Evolutionary conservation across 768 basidiomycete species (phyloP), one percentile per base, ranked within the genome.

Genomic region (Roridomyces roridus): DNA sequence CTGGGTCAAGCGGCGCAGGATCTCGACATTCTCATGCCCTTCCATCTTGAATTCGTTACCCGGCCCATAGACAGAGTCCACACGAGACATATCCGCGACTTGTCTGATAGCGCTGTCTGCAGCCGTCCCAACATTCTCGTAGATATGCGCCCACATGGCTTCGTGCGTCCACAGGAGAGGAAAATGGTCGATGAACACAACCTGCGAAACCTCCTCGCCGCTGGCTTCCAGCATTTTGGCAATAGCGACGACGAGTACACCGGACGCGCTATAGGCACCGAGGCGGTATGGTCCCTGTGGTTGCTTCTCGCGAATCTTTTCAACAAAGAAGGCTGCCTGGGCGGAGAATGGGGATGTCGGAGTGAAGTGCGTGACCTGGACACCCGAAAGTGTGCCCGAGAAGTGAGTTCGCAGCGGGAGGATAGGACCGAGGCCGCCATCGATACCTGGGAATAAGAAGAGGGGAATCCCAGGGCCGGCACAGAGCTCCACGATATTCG

Each of bases 401-500:
- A 44, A 44, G 15, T 44, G 42, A 17, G 23, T 23, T 25, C 21
- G 6, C 2, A 44, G 42, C 6, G 21, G 5, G 10, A 23, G 15
- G 20, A 44, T 15, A 5, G 24, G 42, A 23, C 20, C 42, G 23
- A 44, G 20, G 24, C 21, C 14, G 6, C 42, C 42, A 23, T 44
- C 24, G 7, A 17, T 40, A 21, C 52, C 52, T 8, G 52, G 44
- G 24, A 54, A 46, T 5, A 61, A 40, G 46, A 61, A 52, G 15
- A 61, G 55, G 1, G 60, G 60, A 2, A 21, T 29, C 2, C 37
- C 55, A 2, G 9, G 2, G 2, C 60, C 60, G 11, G 20, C 8
- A 18, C 55, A 53, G 15, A 61, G 44, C 25, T 63, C 51, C 4
- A 60, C 58, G 9, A 63, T 23, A 34, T 34, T 34, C 15, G 31